Percentiles rank a stretch among this genome's conserved stretches.
Conservation (phyloP, 2,329 filamentous ascomycete species). For the Trichoderma breve region DNA sequence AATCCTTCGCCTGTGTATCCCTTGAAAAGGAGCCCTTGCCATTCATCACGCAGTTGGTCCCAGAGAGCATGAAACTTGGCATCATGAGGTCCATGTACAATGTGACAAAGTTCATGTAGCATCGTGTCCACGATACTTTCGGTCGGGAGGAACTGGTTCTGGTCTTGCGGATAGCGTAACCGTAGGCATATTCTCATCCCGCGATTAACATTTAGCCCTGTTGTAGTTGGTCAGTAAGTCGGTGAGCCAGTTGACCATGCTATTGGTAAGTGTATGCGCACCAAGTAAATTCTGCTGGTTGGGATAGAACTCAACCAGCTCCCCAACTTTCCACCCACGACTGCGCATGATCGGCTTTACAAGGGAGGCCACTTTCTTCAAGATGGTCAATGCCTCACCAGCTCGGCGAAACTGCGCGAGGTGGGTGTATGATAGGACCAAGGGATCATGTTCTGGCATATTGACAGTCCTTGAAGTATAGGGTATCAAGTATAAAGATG, state of each 20-base stretch:
- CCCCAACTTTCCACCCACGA: conserved; percentile 73
- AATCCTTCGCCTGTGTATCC: conserved; percentile 93
- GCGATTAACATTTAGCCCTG: conserved; percentile 72
- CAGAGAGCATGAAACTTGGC: conserved; percentile 79
- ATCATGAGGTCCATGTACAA: conserved; percentile 79
- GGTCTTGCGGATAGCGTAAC: conserved; percentile 72
- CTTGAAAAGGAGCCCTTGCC: conserved; percentile 70
- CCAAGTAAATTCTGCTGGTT: conserved; percentile 70
- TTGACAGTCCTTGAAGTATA: neutral
- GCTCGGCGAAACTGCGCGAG: conserved; percentile 47
- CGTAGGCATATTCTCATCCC: conserved; percentile 80
- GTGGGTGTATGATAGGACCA: conserved; percentile 50
- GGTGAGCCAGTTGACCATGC: neutral
- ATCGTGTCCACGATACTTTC: conserved; percentile 86
- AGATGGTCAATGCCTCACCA: conserved; percentile 53
- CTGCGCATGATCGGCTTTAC: conserved; percentile 96
- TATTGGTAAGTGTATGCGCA: conserved; percentile 30
- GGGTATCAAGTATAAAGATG: neutral
- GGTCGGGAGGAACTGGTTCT: conserved; percentile 72
- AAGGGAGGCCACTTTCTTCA: conserved; percentile 79
- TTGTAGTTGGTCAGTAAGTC: neutral
- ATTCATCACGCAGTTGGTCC: conserved; percentile 86
- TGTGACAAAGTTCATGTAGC: conserved; percentile 92
- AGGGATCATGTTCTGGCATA: conserved; percentile 37
- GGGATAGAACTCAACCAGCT: conserved; percentile 84